phyloP scores from a whole-genome alignment of 345 rosid species.

The Eucalyptus sideroxylon region DNA sequence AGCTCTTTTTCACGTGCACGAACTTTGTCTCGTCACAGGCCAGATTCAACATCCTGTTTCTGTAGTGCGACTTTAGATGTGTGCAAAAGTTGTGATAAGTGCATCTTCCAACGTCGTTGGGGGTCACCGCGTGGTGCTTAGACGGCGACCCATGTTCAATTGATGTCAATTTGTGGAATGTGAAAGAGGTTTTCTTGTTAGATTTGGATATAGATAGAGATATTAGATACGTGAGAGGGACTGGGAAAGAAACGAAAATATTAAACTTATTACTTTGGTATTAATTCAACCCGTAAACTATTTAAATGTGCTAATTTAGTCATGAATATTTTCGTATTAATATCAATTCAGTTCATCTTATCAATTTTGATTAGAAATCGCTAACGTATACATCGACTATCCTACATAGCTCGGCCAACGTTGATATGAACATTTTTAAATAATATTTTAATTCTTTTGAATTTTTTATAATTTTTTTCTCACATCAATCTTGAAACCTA shows the following conservation, averaged over 20 bases:
- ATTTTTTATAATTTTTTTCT: neutral
- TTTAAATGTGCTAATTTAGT: no score
- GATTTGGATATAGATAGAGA: neutral
- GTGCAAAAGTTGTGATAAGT: neutral
- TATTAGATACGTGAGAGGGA: neutral
- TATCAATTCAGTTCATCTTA: no score
- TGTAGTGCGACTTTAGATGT: neutral
- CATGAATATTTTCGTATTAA: no score
- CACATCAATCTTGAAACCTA: neutral
- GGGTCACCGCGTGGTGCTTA: neutral
- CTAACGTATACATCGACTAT: rapidly evolving
- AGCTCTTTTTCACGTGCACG: neutral
- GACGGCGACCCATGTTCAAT: neutral
- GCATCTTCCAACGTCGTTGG: neutral
- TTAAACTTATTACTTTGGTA: no score
- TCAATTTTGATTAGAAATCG: no score
- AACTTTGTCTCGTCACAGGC: neutral
- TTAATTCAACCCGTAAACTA: no score
- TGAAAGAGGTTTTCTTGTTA: neutral
- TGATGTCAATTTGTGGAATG: neutral
- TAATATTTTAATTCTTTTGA: no score
- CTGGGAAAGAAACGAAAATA: neutral
- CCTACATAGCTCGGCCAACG: rapidly evolving
- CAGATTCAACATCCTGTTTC: neutral
- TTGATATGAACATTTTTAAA: no score